A percentile compares a stretch with the other conserved stretches of the same genome.
These are phyloP conservation scores for Xylaria palmicola DNA, from an alignment of 495 filamentous ascomycete genomes.

Conservation along the genomic window DNA sequence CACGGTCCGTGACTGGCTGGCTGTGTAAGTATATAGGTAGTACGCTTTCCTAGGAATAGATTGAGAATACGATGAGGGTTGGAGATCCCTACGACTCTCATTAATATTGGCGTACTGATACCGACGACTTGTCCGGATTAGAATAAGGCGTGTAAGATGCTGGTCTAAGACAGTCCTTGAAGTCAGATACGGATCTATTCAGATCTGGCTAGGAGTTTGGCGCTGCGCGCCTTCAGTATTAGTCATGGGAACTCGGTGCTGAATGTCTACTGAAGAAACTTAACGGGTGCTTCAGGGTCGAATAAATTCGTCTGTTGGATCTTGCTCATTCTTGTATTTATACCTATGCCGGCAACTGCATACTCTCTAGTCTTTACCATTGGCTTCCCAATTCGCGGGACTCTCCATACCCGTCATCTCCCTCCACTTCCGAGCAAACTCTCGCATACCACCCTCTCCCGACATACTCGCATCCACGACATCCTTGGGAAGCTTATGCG, in stretches of 20 bases:
- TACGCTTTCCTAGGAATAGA: not conserved
- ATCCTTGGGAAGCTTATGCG: conserved; percentile 92
- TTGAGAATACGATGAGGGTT: conserved; percentile 3
- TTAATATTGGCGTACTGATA: not conserved
- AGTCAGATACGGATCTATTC: not conserved
- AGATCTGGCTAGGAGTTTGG: too few species aligned
- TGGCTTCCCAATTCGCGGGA: conserved; percentile 28
- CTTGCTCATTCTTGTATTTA: not conserved
- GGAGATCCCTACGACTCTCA: not conserved
- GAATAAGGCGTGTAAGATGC: not conserved
- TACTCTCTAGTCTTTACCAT: conserved; percentile 19
- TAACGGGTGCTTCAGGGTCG: not conserved
- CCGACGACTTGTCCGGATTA: not conserved
- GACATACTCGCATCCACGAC: conserved; percentile 85
- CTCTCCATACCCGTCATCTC: conserved; percentile 61
- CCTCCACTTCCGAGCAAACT: conserved; percentile 87
- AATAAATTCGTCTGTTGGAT: not conserved
- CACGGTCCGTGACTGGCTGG: not conserved
- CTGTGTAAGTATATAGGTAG: not conserved
- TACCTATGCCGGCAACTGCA: not conserved
- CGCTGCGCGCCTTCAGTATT: too few species aligned
- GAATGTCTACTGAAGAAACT: not conserved
- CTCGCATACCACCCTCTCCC: conserved; percentile 71
- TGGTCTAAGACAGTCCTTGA: not conserved
- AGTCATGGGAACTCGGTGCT: too few species aligned